Evolutionary conservation across 306 rosid species (phyloP).

Genomic region (Malus asiatica): DNA sequence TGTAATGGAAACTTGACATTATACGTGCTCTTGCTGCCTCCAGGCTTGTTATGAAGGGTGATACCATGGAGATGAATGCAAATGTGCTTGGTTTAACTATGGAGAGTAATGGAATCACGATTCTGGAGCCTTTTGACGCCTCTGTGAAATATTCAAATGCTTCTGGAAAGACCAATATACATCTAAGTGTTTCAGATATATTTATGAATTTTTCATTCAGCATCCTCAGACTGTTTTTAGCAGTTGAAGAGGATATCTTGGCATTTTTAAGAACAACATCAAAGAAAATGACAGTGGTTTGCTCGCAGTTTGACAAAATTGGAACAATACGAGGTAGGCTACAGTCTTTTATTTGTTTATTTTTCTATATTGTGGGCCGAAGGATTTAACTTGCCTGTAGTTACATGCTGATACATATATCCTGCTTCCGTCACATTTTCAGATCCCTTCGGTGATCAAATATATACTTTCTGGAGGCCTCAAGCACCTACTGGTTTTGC

Average conservation of each 20-base stretch:
- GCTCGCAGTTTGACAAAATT: conserved; percentile 91
- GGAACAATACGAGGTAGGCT: conserved; percentile 63
- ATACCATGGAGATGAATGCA: conserved; percentile 69
- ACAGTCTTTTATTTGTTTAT: background rate
- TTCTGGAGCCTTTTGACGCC: conserved; percentile 94
- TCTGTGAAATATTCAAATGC: conserved; percentile 75
- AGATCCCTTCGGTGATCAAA: conserved; percentile 65
- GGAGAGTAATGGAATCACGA: conserved; percentile 91
- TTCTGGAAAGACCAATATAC: conserved; percentile 80
- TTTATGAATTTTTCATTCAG: conserved; percentile 96
- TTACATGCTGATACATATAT: conserved; percentile 9
- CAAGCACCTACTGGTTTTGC: conserved; percentile 93
- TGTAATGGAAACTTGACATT: conserved; percentile 8
- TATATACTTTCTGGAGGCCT: conserved; percentile 91
- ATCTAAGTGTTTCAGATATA: conserved; percentile 71
- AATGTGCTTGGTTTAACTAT: conserved; percentile 79
- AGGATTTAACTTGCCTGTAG: conserved; percentile 1
- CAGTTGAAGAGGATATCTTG: conserved; percentile 87
- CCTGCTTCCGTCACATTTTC: conserved; percentile 29
- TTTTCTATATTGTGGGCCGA: background rate
- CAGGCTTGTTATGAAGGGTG: conserved; percentile 83
- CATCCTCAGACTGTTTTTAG: conserved; percentile 80
- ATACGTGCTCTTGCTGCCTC: conserved; percentile 21
- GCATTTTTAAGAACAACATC: conserved; percentile 85
- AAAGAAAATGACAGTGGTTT: conserved; percentile 73